phyloP scores from a whole-genome alignment of 106 monocot species.

The Posidonia australis region DNA sequence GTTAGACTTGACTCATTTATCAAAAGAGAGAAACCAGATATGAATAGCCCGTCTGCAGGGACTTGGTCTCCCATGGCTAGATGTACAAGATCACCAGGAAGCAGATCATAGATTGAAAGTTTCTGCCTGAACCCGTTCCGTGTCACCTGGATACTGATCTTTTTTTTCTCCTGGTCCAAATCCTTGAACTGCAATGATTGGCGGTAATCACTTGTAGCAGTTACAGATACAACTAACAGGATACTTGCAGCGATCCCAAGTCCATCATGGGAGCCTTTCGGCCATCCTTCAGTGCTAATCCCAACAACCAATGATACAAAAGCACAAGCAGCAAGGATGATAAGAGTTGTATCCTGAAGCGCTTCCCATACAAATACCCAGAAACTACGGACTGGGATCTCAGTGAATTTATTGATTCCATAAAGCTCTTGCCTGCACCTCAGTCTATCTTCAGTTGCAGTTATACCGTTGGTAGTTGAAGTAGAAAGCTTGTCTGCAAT shows the following conservation, averaged over 20 bases:
- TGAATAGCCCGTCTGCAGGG: slow-evolving; percentile 66
- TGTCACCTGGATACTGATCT: slow-evolving; percentile 57
- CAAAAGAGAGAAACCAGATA: slow-evolving; percentile 56
- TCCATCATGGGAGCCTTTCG: slow-evolving; percentile 64
- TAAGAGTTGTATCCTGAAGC: slow-evolving; percentile 61
- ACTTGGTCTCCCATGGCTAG: slow-evolving; percentile 68
- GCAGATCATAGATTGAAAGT: slow-evolving; percentile 57
- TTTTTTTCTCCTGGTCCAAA: slow-evolving; percentile 79
- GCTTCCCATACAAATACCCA: slow-evolving; percentile 78
- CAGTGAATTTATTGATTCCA: slow-evolving; percentile 56
- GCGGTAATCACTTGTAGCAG: slow-evolving; percentile 62
- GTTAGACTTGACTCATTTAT: slow-evolving; percentile 74
- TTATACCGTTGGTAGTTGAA: slow-evolving; percentile 36
- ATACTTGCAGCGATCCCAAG: slow-evolving; percentile 76
- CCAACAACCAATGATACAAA: slow-evolving; percentile 59
- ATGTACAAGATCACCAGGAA: slow-evolving; percentile 73
- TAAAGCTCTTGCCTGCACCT: slow-evolving; percentile 30
- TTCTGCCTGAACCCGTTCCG: slow-evolving; percentile 57
- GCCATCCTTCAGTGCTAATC: slow-evolving; percentile 66
- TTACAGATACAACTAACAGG: slow-evolving; percentile 58
- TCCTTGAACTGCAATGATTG: slow-evolving; percentile 77
- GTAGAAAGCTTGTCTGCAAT: slow-evolving; percentile 45
- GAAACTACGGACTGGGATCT: slow-evolving; percentile 38
- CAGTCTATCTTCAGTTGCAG: slow-evolving; percentile 12
- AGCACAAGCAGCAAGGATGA: slow-evolving; percentile 52